Percentiles rank a stretch among this genome's conserved stretches.
Evolutionary conservation across 176 grass and related monocot species (phyloP).

Genomic region (Musa itinerans): DNA sequence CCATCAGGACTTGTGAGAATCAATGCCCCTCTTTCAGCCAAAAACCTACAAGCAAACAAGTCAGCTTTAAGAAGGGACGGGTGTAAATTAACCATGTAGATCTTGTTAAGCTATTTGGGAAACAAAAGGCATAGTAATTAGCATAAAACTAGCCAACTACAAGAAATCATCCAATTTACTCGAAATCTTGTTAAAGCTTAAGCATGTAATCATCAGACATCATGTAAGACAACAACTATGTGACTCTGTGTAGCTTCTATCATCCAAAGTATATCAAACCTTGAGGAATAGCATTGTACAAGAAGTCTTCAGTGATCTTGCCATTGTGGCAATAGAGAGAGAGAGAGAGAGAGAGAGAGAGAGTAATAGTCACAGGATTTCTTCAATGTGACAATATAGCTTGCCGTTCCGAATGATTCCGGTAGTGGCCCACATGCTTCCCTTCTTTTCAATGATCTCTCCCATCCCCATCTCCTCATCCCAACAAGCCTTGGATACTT

Average conservation of each 20-base stretch:
- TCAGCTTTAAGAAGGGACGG: background rate
- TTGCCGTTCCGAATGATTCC: constrained; percentile 40
- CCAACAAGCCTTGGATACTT: constrained; percentile 54
- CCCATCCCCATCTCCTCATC: constrained; percentile 51
- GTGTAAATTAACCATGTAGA: background rate
- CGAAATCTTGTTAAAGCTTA: background rate
- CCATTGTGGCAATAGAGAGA: background rate
- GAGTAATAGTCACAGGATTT: constrained; percentile 44
- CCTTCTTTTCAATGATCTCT: constrained; percentile 61
- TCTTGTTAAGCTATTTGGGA: background rate
- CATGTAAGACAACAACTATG: background rate
- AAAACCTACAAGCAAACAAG: constrained; percentile 36
- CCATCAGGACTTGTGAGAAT: constrained; percentile 37
- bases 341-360: background rate
- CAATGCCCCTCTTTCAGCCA: constrained; percentile 71
- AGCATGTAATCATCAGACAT: background rate
- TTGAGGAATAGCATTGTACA: background rate
- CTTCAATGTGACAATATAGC: constrained; percentile 76
- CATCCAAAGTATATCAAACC: background rate
- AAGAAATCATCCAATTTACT: no score
- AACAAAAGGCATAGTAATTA: background rate
- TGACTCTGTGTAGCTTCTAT: background rate
- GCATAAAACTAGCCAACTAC: background rate
- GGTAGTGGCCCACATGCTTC: constrained; percentile 72
- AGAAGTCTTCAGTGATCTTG: background rate